A percentile compares a stretch with the other conserved stretches of the same genome.
These are phyloP conservation scores for Fagopyrum homotropicum DNA, from an alignment of 148 eudicot genomes.

Conservation along the genomic window DNA sequence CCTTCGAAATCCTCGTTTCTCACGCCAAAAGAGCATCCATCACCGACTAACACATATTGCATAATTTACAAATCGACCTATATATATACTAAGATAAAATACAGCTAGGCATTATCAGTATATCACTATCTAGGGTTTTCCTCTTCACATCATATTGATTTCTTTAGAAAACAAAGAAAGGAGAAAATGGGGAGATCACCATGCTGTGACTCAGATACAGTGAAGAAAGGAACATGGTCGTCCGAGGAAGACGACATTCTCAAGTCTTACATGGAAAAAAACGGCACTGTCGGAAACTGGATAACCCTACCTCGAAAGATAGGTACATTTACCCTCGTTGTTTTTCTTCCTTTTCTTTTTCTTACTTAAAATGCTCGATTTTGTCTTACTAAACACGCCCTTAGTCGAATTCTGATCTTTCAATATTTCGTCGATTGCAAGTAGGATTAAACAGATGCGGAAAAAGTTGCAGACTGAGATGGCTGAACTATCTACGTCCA, in stretches of 20 bases:
- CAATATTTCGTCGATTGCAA: background rate
- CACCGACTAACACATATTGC: background rate
- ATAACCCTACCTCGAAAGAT: slow-evolving; percentile 35
- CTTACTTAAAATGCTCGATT: too few species aligned
- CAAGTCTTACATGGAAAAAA: slow-evolving; percentile 27
- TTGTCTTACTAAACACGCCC: too few species aligned
- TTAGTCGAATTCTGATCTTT: too few species aligned
- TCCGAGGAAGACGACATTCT: slow-evolving; percentile 36
- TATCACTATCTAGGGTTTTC: too few species aligned
- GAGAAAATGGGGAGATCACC: slow-evolving; percentile 52
- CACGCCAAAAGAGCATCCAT: background rate
- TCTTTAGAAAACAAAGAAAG: background rate
- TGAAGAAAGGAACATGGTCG: slow-evolving; percentile 39
- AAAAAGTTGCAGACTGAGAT: background rate
- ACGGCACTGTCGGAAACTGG: slow-evolving; percentile 35
- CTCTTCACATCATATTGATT: too few species aligned
- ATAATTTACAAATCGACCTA: background rate
- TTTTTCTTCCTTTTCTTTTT: too few species aligned
- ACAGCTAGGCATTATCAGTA: background rate
- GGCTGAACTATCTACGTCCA: background rate
- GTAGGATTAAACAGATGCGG: background rate
- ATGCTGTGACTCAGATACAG: slow-evolving; percentile 35
- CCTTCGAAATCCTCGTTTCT: background rate
- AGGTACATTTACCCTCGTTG: slow-evolving; percentile 8
- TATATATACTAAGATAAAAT: background rate